A percentile compares a stretch with the other conserved stretches of the same genome.
phyloP scores from a whole-genome alignment of 805 yeast species.

The Ogataea trehalophila region DNA sequence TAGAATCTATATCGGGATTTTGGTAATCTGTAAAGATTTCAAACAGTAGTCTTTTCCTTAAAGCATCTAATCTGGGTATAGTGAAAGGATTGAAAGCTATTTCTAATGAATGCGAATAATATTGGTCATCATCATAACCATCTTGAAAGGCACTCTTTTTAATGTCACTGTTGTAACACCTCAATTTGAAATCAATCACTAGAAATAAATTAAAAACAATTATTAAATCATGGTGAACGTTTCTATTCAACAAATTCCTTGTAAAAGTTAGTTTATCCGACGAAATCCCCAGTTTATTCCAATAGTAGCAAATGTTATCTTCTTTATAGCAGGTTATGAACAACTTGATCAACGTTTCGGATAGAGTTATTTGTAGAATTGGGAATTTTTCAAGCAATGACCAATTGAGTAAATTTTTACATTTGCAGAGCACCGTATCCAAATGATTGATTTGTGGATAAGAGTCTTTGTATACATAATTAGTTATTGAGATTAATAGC shows the following conservation, averaged over 20 bases:
- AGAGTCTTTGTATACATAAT: constrained; percentile 16
- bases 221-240: constrained; percentile 16
- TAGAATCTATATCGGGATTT: constrained; percentile 4
- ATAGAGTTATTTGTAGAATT: constrained; percentile 21
- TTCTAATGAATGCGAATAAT: constrained; percentile 1
- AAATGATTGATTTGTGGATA: constrained; percentile 13
- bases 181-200: constrained; percentile 8
- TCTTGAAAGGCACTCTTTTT: too few relatives aligned
- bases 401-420: constrained; percentile 28
- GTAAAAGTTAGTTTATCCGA: constrained; percentile 8
- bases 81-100: constrained; percentile 13
- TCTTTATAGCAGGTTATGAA: constrained; percentile 11
- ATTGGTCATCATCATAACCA: background rate
- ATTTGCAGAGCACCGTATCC: constrained; percentile 15
- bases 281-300: constrained; percentile 18
- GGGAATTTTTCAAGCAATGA: constrained; percentile 21
- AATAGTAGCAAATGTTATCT: constrained; percentile 17
- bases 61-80: constrained; percentile 6
- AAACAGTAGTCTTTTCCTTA: constrained; percentile 11
- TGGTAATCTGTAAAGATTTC: constrained; percentile 2
- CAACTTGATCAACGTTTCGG: constrained; percentile 25
- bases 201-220: constrained; percentile 17
- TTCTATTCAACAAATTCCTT: constrained; percentile 1
- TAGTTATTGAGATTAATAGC: constrained; percentile 18
- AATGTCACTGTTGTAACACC: background rate